A percentile compares a stretch with the other conserved stretches of the same genome.
These are phyloP conservation scores for Luffa aegyptiaca DNA, from an alignment of 306 rosid species.

Conservation along the genomic window DNA sequence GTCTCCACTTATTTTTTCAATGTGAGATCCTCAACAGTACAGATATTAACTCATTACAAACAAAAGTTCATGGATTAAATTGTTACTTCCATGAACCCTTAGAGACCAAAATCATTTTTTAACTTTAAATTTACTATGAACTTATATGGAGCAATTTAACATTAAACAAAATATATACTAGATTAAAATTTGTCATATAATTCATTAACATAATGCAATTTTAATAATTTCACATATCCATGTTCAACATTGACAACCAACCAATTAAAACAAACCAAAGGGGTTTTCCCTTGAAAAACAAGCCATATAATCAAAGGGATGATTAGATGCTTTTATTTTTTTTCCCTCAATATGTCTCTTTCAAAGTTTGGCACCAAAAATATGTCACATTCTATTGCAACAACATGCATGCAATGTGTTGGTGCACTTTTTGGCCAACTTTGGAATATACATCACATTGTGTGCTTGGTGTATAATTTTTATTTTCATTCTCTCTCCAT, in stretches of 20 bases:
- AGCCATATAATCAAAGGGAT: background rate
- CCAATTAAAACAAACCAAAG: background rate
- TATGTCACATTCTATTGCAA: conserved; percentile 3
- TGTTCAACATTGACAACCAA: background rate
- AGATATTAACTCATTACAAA: no score
- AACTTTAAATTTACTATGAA: background rate
- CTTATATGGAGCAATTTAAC: background rate
- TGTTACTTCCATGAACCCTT: no score
- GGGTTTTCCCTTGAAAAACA: background rate
- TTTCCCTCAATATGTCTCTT: background rate
- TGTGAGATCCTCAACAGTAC: no score
- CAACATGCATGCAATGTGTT: conserved; percentile 8
- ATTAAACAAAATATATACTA: background rate
- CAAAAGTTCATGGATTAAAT: no score
- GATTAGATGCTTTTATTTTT: background rate
- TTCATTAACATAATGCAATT: background rate
- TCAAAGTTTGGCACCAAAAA: conserved; percentile 6
- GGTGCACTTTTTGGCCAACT: background rate
- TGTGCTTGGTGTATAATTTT: background rate
- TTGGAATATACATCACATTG: background rate
- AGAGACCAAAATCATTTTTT: no score
- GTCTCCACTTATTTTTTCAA: no score
- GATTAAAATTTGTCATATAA: background rate
- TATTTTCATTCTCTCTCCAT: background rate
- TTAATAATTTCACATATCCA: background rate